phyloP scores from a whole-genome alignment of 2,329 filamentous ascomycete genomes.

The Fusarium vanettenii region DNA sequence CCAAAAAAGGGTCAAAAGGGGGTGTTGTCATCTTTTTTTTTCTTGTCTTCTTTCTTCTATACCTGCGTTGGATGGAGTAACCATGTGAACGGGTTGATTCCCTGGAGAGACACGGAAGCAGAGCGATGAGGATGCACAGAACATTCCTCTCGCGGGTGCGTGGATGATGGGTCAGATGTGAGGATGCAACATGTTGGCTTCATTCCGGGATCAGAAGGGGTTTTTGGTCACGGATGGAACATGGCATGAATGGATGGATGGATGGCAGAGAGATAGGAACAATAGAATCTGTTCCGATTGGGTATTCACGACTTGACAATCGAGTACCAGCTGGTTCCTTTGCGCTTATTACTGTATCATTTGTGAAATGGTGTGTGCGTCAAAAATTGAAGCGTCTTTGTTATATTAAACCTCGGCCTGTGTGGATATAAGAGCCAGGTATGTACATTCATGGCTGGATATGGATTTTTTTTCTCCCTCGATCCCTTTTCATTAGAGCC shows the following conservation, averaged over 20 bases:
- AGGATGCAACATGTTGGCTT: constrained; percentile 40
- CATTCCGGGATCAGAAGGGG: constrained; percentile 35
- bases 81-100: constrained; percentile 36
- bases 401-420: constrained; percentile 19
- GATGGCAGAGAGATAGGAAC: constrained; percentile 37
- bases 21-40: constrained; percentile 19
- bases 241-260: not conserved
- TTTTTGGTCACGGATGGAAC: constrained; percentile 38
- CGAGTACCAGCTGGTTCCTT: not conserved
- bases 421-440: constrained; percentile 17
- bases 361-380: not conserved
- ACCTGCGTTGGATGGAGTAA: constrained; percentile 45
- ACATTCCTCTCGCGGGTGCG: constrained; percentile 28
- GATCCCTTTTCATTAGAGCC: constrained; percentile 4
- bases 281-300: constrained; percentile 45
- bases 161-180: constrained; percentile 40
- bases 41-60: constrained; percentile 41
- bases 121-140: constrained; percentile 18
- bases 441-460: constrained; percentile 11
- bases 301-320: constrained; percentile 31
- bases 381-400: not conserved
- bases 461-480: constrained; percentile 7
- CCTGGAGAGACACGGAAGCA: constrained; percentile 10
- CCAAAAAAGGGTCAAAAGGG: constrained; percentile 32
- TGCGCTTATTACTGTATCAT: not conserved